Evolutionary conservation across 345 rosid species (phyloP).

Genomic region (Trapa bicornis): DNA sequence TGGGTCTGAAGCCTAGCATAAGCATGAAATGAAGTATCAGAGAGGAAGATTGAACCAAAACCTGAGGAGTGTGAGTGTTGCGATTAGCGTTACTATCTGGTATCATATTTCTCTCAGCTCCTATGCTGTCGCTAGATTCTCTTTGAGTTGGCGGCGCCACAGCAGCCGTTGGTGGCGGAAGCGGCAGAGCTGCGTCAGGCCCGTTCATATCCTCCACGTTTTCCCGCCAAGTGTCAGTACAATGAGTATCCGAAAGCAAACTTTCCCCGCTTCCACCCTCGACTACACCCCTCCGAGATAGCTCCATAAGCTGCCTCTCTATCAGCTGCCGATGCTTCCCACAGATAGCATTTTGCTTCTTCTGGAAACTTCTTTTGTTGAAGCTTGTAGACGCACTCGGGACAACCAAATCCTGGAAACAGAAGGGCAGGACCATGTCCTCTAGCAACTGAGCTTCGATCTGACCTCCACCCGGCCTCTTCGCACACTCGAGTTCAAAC

Average conservation of each 20-base stretch:
- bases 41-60: neutral
- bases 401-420: neutral
- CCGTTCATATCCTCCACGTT: neutral
- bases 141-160: neutral
- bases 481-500: neutral
- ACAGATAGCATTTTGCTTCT: conserved; percentile 1
- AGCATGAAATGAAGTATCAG: neutral
- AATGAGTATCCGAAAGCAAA: neutral
- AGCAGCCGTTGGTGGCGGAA: neutral
- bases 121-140: neutral
- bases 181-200: neutral
- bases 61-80: neutral
- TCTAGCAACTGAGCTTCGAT: neutral
- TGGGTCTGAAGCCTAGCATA: neutral
- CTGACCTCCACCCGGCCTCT: neutral
- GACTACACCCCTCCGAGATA: neutral
- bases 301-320: conserved; percentile 1
- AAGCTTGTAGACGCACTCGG: neutral
- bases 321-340: neutral
- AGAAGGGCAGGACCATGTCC: neutral
- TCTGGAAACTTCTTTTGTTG: neutral
- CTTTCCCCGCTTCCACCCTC: neutral
- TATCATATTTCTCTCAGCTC: neutral
- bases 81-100: neutral
- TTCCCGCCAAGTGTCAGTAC: neutral